These are phyloP conservation scores for Nitzschia inconspicua DNA, from an alignment of 108 stramenopile species.

Conservation along the genomic window DNA sequence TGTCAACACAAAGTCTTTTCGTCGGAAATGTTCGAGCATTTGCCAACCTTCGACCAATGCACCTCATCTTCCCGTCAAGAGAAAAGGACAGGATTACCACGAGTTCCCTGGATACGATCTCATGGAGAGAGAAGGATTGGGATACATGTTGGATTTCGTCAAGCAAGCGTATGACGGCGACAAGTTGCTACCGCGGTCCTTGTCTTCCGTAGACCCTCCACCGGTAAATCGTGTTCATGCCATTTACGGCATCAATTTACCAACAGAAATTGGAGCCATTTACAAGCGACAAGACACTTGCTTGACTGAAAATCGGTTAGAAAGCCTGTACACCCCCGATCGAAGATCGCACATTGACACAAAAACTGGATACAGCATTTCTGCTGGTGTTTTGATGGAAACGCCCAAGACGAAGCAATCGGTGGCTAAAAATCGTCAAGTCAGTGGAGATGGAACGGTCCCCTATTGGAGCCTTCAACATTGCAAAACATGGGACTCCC, in stretches of 20 bases:
- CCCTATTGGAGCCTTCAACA: slow-evolving; percentile 56
- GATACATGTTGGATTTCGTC: slow-evolving; percentile 6
- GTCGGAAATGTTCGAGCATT: slow-evolving; percentile 5
- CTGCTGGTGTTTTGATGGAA: slow-evolving; percentile 47
- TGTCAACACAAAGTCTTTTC: slow-evolving; percentile 3
- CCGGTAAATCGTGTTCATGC: slow-evolving; percentile 54
- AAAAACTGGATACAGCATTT: slow-evolving; percentile 10
- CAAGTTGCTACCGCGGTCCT: slow-evolving; percentile 2
- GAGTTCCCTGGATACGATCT: slow-evolving; percentile 28
- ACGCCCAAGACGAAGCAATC: slow-evolving; percentile 38
- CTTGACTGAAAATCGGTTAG: slow-evolving; percentile 1
- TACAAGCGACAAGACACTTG: slow-evolving; percentile 40
- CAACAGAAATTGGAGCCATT: slow-evolving; percentile 49
- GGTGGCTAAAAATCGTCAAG: slow-evolving; percentile 3
- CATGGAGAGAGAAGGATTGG: slow-evolving; percentile 28
- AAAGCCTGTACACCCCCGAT: slow-evolving; percentile 36
- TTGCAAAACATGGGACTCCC: slow-evolving; percentile 35
- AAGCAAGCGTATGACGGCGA: slow-evolving; percentile 22
- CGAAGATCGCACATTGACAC: slow-evolving; percentile 10
- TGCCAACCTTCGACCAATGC: slow-evolving; percentile 1
- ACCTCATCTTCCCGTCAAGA: neutral
- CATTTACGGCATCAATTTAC: slow-evolving; percentile 59
- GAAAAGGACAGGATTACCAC: slow-evolving; percentile 1
- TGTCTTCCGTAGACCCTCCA: slow-evolving; percentile 32
- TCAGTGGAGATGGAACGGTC: slow-evolving; percentile 49